These are phyloP conservation scores for Thelonectria olida DNA, from an alignment of 2,329 filamentous ascomycete species.

Conservation along the genomic window DNA sequence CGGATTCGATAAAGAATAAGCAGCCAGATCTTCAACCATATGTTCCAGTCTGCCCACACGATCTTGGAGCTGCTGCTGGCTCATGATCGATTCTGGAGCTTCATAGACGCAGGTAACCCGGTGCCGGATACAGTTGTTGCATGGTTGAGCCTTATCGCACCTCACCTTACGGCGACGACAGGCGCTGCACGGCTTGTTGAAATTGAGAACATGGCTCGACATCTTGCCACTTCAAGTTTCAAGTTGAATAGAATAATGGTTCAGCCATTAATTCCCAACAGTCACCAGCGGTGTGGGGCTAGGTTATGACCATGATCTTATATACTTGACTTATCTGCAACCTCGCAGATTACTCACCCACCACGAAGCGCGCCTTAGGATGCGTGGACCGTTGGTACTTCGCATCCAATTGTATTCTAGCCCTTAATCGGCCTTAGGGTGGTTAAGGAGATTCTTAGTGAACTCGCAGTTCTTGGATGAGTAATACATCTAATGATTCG, in stretches of 20 bases:
- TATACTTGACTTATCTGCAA: slow-evolving; percentile 16
- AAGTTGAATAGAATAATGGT: not conserved
- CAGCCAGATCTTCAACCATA: slow-evolving; percentile 28
- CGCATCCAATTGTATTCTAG: not conserved
- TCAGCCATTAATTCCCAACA: slow-evolving; percentile 1
- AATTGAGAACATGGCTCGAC: slow-evolving; percentile 32
- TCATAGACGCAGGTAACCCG: slow-evolving; percentile 29
- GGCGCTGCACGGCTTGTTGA: slow-evolving; percentile 33
- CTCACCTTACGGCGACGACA: slow-evolving; percentile 30
- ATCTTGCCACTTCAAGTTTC: slow-evolving; percentile 12
- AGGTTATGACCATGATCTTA: slow-evolving; percentile 21
- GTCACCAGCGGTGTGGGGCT: not conserved
- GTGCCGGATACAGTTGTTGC: slow-evolving; percentile 31
- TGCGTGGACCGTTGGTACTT: slow-evolving; percentile 20
- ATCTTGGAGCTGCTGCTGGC: slow-evolving; percentile 29
- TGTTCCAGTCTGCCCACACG: slow-evolving; percentile 27
- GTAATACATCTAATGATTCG: too few species aligned
- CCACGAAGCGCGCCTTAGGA: slow-evolving; percentile 19
- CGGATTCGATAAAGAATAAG: slow-evolving; percentile 19
- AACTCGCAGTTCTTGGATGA: not conserved
- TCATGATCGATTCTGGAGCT: slow-evolving; percentile 26
- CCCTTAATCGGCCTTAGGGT: not conserved
- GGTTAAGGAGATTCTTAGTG: not conserved
- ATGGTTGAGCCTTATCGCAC: slow-evolving; percentile 31
- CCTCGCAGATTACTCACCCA: slow-evolving; percentile 23